A percentile compares a stretch with the other conserved stretches of the same genome.
Evolutionary conservation across 1,139 yeast genomes (phyloP).

Genomic region (Hemisphaericaspora subhashii): DNA sequence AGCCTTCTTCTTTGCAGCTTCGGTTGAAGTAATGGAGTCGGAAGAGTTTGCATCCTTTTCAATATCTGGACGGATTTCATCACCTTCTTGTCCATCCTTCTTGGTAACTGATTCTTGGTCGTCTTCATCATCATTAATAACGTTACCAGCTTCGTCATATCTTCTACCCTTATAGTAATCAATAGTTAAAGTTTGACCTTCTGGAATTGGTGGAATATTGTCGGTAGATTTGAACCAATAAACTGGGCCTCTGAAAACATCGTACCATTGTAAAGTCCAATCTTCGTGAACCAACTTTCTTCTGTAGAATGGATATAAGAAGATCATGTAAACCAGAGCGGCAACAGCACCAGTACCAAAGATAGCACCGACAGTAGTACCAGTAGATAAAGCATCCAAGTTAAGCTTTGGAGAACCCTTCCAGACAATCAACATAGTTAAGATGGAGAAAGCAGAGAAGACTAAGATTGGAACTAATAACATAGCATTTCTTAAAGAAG

Average conservation of each 20-base stretch:
- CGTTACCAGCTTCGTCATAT: constrained; percentile 24
- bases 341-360: constrained; percentile 67
- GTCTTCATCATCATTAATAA: constrained; percentile 18
- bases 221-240: constrained; percentile 57
- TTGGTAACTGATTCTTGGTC: constrained; percentile 3
- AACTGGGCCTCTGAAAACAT: constrained; percentile 57
- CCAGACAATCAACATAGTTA: constrained; percentile 65
- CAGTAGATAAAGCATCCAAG: constrained; percentile 49
- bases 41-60: constrained; percentile 14
- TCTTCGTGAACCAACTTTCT: constrained; percentile 63
- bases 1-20: constrained; percentile 16
- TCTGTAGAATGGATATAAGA: constrained; percentile 62
- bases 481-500: constrained; percentile 55
- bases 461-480: constrained; percentile 61
- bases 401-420: constrained; percentile 71
- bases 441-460: constrained; percentile 57
- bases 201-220: constrained; percentile 66
- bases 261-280: constrained; percentile 66
- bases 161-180: constrained; percentile 71
- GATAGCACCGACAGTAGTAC: constrained; percentile 55
- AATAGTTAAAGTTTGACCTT: constrained; percentile 52
- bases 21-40: constrained; percentile 12
- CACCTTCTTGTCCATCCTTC: constrained; percentile 9
- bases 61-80: constrained; percentile 10
- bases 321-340: constrained; percentile 46